These are phyloP conservation scores for Neotropicomus parvogracilis DNA, from an alignment of 1,284 basidiomycete species.

Conservation along the genomic window DNA sequence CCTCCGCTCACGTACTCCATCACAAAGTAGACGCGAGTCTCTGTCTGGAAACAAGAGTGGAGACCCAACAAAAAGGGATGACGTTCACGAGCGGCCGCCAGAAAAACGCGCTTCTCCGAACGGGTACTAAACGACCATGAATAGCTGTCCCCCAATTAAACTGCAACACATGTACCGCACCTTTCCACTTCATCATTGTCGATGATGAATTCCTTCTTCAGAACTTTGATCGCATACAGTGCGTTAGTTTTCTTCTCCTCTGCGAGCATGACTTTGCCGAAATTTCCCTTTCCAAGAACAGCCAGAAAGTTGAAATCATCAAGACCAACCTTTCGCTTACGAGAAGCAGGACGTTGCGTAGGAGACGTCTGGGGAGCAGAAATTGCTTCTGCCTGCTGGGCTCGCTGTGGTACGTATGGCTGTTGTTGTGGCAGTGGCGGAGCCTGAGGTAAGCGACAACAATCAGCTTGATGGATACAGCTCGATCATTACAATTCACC, in stretches of 20 bases:
- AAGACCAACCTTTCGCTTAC: slow-evolving; percentile 86
- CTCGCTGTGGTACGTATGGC: slow-evolving; percentile 25
- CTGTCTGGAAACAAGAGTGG: slow-evolving; percentile 99
- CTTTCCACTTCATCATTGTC: slow-evolving; percentile 99
- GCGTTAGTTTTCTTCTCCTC: slow-evolving; percentile 92
- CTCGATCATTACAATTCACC: slow-evolving; percentile 16
- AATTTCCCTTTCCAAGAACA: slow-evolving; percentile 98
- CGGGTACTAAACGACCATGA: slow-evolving; percentile 67
- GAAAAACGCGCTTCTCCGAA: slow-evolving; percentile 97
- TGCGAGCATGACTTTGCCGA: slow-evolving; percentile 99
- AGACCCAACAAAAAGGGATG: slow-evolving; percentile 97
- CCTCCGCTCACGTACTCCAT: slow-evolving; percentile 95
- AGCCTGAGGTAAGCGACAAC: slow-evolving; percentile 15
- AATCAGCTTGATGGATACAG: slow-evolving; percentile 11
- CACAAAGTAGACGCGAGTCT: slow-evolving; percentile 95
- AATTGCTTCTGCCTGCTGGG: slow-evolving; percentile 27
- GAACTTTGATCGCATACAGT: slow-evolving; percentile 98
- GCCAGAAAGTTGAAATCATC: slow-evolving; percentile 99
- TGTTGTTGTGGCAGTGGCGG: slow-evolving; percentile 20
- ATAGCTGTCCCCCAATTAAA: slow-evolving; percentile 3
- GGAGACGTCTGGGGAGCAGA: slow-evolving; percentile 28
- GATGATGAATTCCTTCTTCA: slow-evolving; percentile 99
- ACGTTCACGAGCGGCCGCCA: slow-evolving; percentile 92
- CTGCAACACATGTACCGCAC: slow-evolving; percentile 39
- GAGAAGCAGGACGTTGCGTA: slow-evolving; percentile 39